Conservation (phyloP, 2,329 filamentous ascomycete genomes). For the Aplosporella prunicola region DNA sequence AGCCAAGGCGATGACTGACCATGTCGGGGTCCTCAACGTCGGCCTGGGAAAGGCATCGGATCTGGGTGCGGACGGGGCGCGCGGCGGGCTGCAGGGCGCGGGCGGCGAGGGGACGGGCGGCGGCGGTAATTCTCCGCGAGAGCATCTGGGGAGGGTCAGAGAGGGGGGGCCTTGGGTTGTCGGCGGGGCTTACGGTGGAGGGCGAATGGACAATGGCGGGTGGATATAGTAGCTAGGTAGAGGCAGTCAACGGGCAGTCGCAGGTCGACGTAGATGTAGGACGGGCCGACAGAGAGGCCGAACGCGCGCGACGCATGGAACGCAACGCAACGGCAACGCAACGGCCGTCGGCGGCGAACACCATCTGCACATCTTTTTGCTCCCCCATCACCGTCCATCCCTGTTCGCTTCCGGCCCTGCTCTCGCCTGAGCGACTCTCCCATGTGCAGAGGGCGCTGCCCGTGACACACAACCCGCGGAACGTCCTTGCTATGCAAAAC, state of each 20-base stretch:
- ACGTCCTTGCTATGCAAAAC: slow-evolving; percentile 12
- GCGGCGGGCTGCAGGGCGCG: slow-evolving; percentile 24
- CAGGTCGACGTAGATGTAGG: no score
- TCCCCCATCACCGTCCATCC: no score
- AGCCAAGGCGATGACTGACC: slow-evolving; percentile 40
- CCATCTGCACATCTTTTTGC: no score
- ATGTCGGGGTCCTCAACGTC: slow-evolving; percentile 58
- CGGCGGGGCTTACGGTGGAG: slow-evolving; percentile 1
- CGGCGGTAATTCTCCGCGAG: slow-evolving; percentile 33
- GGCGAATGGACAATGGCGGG: slow-evolving; percentile 5
- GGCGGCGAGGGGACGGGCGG: slow-evolving; percentile 29
- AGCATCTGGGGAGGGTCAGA: slow-evolving; percentile 27
- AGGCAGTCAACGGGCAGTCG: slow-evolving; percentile 1
- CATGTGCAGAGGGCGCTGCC: slow-evolving; percentile 19
- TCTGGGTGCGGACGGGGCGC: slow-evolving; percentile 26
- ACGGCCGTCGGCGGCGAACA: no score
- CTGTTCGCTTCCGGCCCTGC: no score
- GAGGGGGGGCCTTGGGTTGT: no score
- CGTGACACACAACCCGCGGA: slow-evolving; percentile 6
- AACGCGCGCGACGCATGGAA: no score
- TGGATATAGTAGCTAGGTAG: neutral
- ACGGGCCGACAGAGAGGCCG: slow-evolving; percentile 1
- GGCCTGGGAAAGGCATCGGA: slow-evolving; percentile 24
- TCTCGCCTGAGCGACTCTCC: slow-evolving; percentile 8
- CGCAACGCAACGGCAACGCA: no score